Evolutionary conservation across 371 early-diverging fungal genomes (phyloP).

Genomic region (Zychaea mexicana): DNA sequence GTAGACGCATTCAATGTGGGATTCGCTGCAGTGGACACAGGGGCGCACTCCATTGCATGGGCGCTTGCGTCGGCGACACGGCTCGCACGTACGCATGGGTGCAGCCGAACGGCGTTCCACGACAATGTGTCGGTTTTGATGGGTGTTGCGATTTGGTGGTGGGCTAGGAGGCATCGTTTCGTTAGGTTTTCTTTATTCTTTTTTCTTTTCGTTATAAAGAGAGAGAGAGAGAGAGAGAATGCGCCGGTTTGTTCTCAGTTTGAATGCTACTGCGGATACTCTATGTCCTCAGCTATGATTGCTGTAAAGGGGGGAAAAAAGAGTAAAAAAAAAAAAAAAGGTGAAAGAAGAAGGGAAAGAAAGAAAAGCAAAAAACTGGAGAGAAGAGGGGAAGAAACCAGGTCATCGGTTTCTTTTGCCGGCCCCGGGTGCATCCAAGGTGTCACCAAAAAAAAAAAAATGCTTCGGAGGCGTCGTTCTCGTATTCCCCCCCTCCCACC

Average conservation of each 20-base stretch:
- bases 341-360: constrained; percentile 6
- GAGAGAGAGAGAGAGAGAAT: too few relatives aligned
- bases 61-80: constrained; percentile 24
- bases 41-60: constrained; percentile 30
- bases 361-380: constrained; percentile 9
- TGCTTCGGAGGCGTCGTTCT: neutral
- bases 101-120: constrained; percentile 23
- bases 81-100: constrained; percentile 23
- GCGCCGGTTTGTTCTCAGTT: too few relatives aligned
- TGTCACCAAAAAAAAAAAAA: constrained; percentile 1
- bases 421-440: constrained; percentile 8
- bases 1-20: constrained; percentile 24
- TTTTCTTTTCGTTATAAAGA: neutral
- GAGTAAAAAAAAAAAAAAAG: constrained; percentile 8
- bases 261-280: too few relatives aligned
- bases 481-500: neutral
- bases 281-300: constrained; percentile 5
- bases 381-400: constrained; percentile 7
- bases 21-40: constrained; percentile 23
- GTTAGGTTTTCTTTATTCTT: neutral
- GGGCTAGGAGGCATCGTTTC: constrained; percentile 19
- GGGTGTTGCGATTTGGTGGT: constrained; percentile 16
- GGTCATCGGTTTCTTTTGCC: constrained; percentile 21
- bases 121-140: constrained; percentile 19
- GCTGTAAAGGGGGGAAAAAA: neutral